A percentile compares a stretch with the other conserved stretches of the same genome.
These are phyloP conservation scores for Claviceps paspali DNA, from an alignment of 2,329 filamentous ascomycete species.

Conservation along the genomic window DNA sequence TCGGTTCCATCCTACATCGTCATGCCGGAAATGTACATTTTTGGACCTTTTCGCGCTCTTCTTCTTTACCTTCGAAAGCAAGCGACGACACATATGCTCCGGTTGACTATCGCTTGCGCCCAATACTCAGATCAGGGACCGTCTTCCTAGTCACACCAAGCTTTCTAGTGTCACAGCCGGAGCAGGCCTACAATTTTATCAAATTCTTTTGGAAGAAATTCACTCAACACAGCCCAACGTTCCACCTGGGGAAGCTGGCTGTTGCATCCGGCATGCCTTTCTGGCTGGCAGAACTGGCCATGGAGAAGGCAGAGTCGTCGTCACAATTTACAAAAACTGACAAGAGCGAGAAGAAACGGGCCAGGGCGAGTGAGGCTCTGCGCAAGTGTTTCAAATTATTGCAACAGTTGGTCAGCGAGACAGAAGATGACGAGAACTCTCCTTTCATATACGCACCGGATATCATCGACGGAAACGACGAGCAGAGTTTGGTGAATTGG, in stretches of 20 bases:
- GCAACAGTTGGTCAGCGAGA: slow-evolving; percentile 8
- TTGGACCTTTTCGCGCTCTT: slow-evolving; percentile 20
- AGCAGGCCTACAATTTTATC: slow-evolving; percentile 18
- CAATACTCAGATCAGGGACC: slow-evolving; percentile 17
- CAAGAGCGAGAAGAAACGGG: background rate
- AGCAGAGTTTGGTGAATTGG: slow-evolving; percentile 48
- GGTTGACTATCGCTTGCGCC: slow-evolving; percentile 13
- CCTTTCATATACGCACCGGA: slow-evolving; percentile 31
- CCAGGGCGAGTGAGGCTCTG: slow-evolving; percentile 8
- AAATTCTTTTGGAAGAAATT: slow-evolving; percentile 19
- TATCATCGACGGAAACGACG: slow-evolving; percentile 40
- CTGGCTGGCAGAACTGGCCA: slow-evolving; percentile 16
- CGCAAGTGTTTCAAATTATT: slow-evolving; percentile 12
- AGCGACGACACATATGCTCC: background rate
- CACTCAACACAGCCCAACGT: slow-evolving; percentile 4
- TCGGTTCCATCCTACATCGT: slow-evolving; percentile 19
- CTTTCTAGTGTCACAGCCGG: slow-evolving; percentile 24
- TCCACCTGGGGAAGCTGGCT: slow-evolving; percentile 13
- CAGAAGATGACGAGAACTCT: slow-evolving; percentile 6
- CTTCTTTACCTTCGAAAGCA: slow-evolving; percentile 2
- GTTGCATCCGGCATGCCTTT: slow-evolving; percentile 15
- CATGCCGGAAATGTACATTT: slow-evolving; percentile 17
- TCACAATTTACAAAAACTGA: background rate
- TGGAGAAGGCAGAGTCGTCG: slow-evolving; percentile 9
- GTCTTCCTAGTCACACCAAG: slow-evolving; percentile 26